Percentiles rank a stretch among this genome's conserved stretches.
phyloP scores from a whole-genome alignment of 148 eudicot species.

The Chenopodium formosanum region DNA sequence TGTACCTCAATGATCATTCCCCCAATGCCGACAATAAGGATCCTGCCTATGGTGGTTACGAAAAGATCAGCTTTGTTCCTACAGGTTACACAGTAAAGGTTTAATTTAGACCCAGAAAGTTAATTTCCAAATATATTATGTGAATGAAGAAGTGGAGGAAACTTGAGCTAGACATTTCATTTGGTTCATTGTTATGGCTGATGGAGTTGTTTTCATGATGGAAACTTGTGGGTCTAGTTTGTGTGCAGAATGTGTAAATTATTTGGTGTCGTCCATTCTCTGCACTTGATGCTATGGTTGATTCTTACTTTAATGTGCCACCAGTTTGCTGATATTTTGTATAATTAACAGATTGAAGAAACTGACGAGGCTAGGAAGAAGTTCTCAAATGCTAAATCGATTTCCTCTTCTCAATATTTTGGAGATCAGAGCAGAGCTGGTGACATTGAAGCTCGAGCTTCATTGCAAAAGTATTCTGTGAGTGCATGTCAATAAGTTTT shows the following conservation, averaged over 20 bases:
- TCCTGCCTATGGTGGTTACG: not conserved
- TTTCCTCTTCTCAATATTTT: slow-evolving; percentile 86
- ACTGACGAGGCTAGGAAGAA: slow-evolving; percentile 97
- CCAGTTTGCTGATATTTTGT: slow-evolving; percentile 8
- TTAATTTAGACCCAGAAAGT: not conserved
- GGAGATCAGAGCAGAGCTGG: slow-evolving; percentile 60
- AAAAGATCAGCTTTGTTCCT: not conserved
- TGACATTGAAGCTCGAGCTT: slow-evolving; percentile 54
- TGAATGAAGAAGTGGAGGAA: not conserved
- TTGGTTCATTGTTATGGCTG: not conserved
- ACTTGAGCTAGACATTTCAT: not conserved
- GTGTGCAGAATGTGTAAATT: not conserved
- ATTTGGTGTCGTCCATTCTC: slow-evolving; percentile 4
- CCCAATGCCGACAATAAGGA: not conserved
- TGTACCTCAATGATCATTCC: no score
- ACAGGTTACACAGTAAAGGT: not conserved
- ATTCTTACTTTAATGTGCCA: not conserved
- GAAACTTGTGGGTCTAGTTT: not conserved
- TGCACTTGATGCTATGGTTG: not conserved
- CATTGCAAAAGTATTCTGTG: slow-evolving; percentile 81
- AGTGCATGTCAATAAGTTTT: slow-evolving; percentile 26
- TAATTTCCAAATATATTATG: not conserved
- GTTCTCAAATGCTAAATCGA: slow-evolving; percentile 93
- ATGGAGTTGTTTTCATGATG: not conserved
- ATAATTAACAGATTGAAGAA: slow-evolving; percentile 60